Evolutionary conservation across 208 protist species (phyloP).

Genomic region (Leishmania mexicana): DNA sequence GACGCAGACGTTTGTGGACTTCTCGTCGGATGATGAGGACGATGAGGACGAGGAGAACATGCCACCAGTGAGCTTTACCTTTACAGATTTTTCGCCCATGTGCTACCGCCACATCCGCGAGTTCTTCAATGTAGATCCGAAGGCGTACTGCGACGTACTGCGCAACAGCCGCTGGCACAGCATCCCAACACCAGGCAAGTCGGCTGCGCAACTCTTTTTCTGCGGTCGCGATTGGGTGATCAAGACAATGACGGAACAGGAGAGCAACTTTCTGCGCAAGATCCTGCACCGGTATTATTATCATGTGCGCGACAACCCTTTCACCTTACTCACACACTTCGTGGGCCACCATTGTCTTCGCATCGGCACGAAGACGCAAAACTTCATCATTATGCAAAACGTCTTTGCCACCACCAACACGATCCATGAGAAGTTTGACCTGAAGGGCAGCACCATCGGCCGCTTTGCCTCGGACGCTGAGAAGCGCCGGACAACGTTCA

Average conservation of each 20-base stretch:
- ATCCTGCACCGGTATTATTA: conserved; percentile 93
- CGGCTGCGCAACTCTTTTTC: conserved; percentile 91
- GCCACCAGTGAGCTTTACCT: conserved; percentile 62
- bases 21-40: conserved; percentile 35
- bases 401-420: conserved; percentile 91
- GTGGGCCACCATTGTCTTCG: conserved; percentile 86
- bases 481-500: conserved; percentile 80
- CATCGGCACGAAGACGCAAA: conserved; percentile 66
- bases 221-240: conserved; percentile 92
- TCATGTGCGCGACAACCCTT: conserved; percentile 88
- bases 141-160: conserved; percentile 76
- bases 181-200: conserved; percentile 91
- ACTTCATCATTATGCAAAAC: conserved; percentile 95
- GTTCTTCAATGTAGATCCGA: conserved; percentile 81
- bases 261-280: conserved; percentile 87
- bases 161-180: conserved; percentile 82
- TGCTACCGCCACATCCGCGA: conserved; percentile 90
- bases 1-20: conserved; percentile 18
- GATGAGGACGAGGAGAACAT: conserved; percentile 52
- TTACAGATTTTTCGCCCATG: conserved; percentile 93
- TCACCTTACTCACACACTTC: conserved; percentile 92
- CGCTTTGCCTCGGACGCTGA: conserved; percentile 84
- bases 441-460: conserved; percentile 94
- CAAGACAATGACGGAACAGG: conserved; percentile 92
- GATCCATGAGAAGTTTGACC: conserved; percentile 93